These are phyloP conservation scores for Fusarium guadeloupense DNA, from an alignment of 2,329 filamentous ascomycete genomes.

Conservation along the genomic window DNA sequence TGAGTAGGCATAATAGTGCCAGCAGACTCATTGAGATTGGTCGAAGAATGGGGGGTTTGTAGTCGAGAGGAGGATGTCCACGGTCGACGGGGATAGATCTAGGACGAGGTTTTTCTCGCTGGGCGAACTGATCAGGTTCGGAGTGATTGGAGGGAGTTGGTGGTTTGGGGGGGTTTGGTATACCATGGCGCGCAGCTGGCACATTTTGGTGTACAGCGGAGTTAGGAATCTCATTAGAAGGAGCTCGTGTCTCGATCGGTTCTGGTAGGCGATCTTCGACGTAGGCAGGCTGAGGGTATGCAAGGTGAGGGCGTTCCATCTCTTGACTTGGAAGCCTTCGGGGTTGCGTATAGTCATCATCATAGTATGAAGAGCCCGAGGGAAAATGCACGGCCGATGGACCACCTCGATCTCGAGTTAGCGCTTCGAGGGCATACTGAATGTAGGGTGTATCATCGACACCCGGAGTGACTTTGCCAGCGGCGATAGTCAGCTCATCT, in stretches of 20 bases:
- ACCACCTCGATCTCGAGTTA: slow-evolving; percentile 78
- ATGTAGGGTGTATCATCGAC: slow-evolving; percentile 89
- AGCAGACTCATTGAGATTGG: slow-evolving; percentile 69
- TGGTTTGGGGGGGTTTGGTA: slow-evolving; percentile 12
- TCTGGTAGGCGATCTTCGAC: slow-evolving; percentile 42
- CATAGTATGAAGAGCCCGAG: slow-evolving; percentile 49
- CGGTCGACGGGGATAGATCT: slow-evolving; percentile 52
- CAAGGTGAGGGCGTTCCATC: slow-evolving; percentile 29
- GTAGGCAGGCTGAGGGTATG: slow-evolving; percentile 42
- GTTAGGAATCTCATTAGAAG: slow-evolving; percentile 31
- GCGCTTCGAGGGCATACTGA: slow-evolving; percentile 86
- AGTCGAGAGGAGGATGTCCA: slow-evolving; percentile 66
- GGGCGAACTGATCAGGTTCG: slow-evolving; percentile 20
- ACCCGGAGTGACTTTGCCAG: slow-evolving; percentile 72
- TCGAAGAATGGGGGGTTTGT: slow-evolving; percentile 76
- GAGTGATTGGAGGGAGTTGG: slow-evolving; percentile 28
- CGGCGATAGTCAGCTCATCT: slow-evolving; percentile 61
- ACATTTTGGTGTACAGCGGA: slow-evolving; percentile 23
- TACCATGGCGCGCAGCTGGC: slow-evolving; percentile 28
- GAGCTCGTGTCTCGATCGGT: slow-evolving; percentile 29
- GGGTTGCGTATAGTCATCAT: slow-evolving; percentile 44
- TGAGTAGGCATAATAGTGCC: slow-evolving; percentile 70
- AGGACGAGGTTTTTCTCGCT: slow-evolving; percentile 44
- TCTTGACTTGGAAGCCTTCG: slow-evolving; percentile 33
- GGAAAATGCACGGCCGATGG: slow-evolving; percentile 62